Conservation (phyloP, 768 basidiomycete genomes). For the Gymnopilus dilepis region DNA sequence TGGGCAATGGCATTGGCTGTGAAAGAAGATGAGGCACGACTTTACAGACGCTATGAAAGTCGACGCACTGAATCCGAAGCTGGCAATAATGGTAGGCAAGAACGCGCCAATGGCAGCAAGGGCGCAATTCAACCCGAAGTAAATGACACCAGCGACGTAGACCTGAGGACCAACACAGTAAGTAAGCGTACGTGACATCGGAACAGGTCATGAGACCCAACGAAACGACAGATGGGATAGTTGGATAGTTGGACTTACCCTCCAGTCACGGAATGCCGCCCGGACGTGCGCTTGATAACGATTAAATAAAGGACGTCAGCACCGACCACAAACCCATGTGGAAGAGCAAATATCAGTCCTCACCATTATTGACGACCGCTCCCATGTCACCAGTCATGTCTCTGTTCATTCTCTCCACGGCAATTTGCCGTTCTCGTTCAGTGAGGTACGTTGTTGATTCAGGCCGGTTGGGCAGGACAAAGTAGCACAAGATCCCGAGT, state of each 20-base stretch:
- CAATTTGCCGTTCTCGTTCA: slow-evolving; percentile 59
- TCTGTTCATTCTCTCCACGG: slow-evolving; percentile 70
- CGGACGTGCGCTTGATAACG: slow-evolving; percentile 56
- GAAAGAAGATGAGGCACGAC: not conserved
- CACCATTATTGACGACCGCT: slow-evolving; percentile 66
- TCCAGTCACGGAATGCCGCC: slow-evolving; percentile 75
- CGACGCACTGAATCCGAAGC: slow-evolving; percentile 70
- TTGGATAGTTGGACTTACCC: slow-evolving; percentile 51
- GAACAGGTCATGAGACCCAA: not conserved
- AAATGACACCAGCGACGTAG: slow-evolving; percentile 72
- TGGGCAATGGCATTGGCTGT: slow-evolving; percentile 70
- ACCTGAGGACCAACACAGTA: slow-evolving; percentile 38
- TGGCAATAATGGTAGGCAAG: slow-evolving; percentile 80
- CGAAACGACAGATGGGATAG: not conserved
- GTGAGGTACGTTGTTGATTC: slow-evolving; percentile 69
- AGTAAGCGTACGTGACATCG: not conserved
- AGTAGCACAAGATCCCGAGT: slow-evolving; percentile 59
- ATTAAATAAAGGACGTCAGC: slow-evolving; percentile 1
- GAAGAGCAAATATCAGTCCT: not conserved
- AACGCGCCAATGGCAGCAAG: slow-evolving; percentile 84
- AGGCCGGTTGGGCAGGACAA: slow-evolving; percentile 71
- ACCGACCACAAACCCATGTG: too few species aligned
- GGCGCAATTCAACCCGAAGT: slow-evolving; percentile 79
- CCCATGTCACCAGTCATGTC: slow-evolving; percentile 70
- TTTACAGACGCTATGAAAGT: not conserved